Conservation (phyloP, 2,329 filamentous ascomycete genomes). For the Talaromyces sp. region DNA sequence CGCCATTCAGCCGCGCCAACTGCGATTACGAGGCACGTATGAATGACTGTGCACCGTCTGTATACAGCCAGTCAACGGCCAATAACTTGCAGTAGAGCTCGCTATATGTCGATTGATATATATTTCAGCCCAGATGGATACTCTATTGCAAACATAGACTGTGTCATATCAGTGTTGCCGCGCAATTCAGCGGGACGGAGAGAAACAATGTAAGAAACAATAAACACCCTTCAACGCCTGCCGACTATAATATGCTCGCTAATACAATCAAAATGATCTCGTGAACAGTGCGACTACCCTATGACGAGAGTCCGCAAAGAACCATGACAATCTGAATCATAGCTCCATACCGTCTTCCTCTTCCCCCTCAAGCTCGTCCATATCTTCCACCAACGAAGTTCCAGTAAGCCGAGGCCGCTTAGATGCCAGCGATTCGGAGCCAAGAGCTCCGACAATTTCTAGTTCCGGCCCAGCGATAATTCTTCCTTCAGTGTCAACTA, state of each 20-base stretch:
- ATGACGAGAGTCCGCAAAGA: slow-evolving; percentile 7
- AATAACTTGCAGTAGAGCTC: neutral
- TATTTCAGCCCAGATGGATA: neutral
- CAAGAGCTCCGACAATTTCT: slow-evolving; percentile 55
- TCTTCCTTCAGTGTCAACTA: slow-evolving; percentile 88
- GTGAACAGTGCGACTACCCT: slow-evolving; percentile 7
- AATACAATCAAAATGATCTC: slow-evolving; percentile 15
- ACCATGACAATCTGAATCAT: slow-evolving; percentile 20
- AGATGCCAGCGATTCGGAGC: slow-evolving; percentile 44
- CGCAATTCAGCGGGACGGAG: neutral
- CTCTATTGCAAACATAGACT: neutral
- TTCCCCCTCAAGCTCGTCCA: slow-evolving; percentile 44
- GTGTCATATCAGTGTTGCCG: neutral
- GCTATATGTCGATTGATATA: neutral
- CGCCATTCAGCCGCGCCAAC: slow-evolving; percentile 2
- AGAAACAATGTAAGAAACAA: slow-evolving; percentile 17
- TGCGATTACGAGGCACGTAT: slow-evolving; percentile 7
- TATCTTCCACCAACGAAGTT: slow-evolving; percentile 30
- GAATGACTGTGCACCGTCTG: slow-evolving; percentile 18
- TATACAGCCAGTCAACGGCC: neutral
- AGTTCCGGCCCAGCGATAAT: slow-evolving; percentile 85
- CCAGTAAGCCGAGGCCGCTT: slow-evolving; percentile 30
- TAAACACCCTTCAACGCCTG: slow-evolving; percentile 3
- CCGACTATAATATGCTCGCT: slow-evolving; percentile 12
- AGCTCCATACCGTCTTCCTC: slow-evolving; percentile 49